phyloP scores from a whole-genome alignment of 257 asterid species.

The Salvia hispanica region DNA sequence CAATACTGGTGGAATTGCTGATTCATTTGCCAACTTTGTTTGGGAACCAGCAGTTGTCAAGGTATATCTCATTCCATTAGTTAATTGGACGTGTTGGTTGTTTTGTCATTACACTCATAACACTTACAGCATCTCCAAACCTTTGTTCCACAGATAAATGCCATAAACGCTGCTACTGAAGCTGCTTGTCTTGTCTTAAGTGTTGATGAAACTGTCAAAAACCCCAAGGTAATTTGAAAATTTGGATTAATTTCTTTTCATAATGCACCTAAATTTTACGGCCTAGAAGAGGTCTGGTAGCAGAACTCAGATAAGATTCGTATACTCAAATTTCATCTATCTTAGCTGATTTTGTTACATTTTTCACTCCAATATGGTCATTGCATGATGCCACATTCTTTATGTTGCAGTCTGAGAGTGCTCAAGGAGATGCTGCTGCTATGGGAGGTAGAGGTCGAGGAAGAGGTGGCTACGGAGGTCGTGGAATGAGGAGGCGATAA shows the following conservation, averaged over 20 bases:
- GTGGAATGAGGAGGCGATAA: conserved; percentile 83
- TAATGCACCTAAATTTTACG: background rate
- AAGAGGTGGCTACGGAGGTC: conserved; percentile 62
- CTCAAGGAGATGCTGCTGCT: conserved; percentile 98
- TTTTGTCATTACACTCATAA: background rate
- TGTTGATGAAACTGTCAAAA: conserved; percentile 85
- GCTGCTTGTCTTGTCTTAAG: conserved; percentile 86
- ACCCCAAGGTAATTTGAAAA: conserved; percentile 67
- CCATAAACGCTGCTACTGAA: conserved; percentile 92
- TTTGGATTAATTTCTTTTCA: background rate
- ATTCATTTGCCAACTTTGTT: conserved; percentile 76
- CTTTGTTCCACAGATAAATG: conserved; percentile 60
- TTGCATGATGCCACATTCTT: background rate
- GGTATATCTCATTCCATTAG: conserved; percentile 38
- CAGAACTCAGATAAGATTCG: background rate
- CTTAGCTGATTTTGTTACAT: background rate
- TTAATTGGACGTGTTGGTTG: background rate
- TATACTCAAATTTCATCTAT: background rate
- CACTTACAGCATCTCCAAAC: background rate
- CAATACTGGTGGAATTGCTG: conserved; percentile 64
- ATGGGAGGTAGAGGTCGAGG: conserved; percentile 68
- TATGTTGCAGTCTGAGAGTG: conserved; percentile 84
- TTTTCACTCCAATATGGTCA: no score
- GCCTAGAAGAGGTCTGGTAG: background rate
- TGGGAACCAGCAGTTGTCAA: conserved; percentile 94